These are phyloP conservation scores for Gynandropsis gynandra DNA, from an alignment of 345 rosid species.

Conservation along the genomic window DNA sequence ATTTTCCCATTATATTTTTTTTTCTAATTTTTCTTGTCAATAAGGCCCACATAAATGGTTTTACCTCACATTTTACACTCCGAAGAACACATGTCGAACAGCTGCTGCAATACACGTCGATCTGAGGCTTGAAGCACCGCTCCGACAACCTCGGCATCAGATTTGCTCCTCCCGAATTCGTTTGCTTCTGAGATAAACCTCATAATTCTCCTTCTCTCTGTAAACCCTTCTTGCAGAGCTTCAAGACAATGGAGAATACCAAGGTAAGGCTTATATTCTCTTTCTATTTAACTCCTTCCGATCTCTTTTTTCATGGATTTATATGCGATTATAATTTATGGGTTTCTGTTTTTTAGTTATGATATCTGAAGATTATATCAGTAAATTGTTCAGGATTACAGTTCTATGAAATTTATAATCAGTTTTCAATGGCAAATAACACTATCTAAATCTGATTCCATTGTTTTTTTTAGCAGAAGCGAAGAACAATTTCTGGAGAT, in stretches of 20 bases:
- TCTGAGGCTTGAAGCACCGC: conserved; percentile 14
- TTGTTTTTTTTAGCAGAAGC: conserved; percentile 8
- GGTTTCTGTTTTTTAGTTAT: not conserved
- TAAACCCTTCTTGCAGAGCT: not conserved
- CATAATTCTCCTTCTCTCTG: not conserved
- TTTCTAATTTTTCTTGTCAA: too few relatives aligned
- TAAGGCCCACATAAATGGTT: too few relatives aligned
- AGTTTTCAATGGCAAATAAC: not conserved
- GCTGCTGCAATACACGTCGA: too few relatives aligned
- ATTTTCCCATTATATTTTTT: too few relatives aligned
- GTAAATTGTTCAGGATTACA: not conserved
- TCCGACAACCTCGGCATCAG: conserved; percentile 8
- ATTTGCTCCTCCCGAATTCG: too few relatives aligned
- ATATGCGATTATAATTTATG: not conserved
- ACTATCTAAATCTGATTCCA: not conserved
- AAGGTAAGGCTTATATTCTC: too few relatives aligned
- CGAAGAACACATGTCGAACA: too few relatives aligned
- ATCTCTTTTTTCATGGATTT: not conserved
- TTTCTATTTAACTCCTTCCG: too few relatives aligned
- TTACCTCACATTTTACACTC: too few relatives aligned
- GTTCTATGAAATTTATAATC: not conserved
- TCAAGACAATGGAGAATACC: conserved; percentile 18
- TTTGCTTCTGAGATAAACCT: not conserved
- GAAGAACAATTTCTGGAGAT: conserved; percentile 13
- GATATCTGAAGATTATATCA: too few relatives aligned